Evolutionary conservation across 805 yeast species (phyloP).

Genomic region (Candida ponderosae): DNA sequence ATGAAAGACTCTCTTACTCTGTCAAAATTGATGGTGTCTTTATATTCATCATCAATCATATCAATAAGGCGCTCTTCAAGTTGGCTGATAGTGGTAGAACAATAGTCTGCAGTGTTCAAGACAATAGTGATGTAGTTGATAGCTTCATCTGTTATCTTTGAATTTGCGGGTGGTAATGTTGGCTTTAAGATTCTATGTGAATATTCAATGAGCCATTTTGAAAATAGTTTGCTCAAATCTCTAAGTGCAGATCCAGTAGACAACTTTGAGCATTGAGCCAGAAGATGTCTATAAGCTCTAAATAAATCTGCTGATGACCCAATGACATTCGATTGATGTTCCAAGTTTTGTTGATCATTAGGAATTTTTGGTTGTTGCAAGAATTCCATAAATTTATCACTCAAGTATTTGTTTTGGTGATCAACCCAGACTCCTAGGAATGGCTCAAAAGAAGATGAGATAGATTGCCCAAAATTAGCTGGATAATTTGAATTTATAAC

Average conservation of each 20-base stretch:
- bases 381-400: constrained; percentile 56
- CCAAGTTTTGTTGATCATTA: constrained; percentile 31
- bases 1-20: constrained; percentile 47
- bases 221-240: constrained; percentile 49
- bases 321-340: constrained; percentile 57
- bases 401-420: constrained; percentile 65
- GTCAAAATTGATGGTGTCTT: constrained; percentile 43
- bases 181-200: constrained; percentile 41
- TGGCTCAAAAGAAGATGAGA: constrained; percentile 75
- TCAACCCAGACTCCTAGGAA: constrained; percentile 79
- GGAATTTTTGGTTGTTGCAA: constrained; percentile 50
- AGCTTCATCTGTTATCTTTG: constrained; percentile 46
- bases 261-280: constrained; percentile 61
- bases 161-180: constrained; percentile 34
- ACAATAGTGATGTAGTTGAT: constrained; percentile 61
- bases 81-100: constrained; percentile 71
- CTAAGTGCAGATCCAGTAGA: constrained; percentile 33
- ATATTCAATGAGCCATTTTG: constrained; percentile 57
- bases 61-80: constrained; percentile 53
- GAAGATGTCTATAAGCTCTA: constrained; percentile 61
- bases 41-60: constrained; percentile 32
- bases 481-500: constrained; percentile 23
- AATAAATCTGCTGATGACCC: constrained; percentile 86
- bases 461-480: constrained; percentile 32
- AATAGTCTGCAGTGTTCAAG: constrained; percentile 85